Evolutionary conservation across 2,329 filamentous ascomycete genomes (phyloP).

Genomic region (Aspergillus nomiae): DNA sequence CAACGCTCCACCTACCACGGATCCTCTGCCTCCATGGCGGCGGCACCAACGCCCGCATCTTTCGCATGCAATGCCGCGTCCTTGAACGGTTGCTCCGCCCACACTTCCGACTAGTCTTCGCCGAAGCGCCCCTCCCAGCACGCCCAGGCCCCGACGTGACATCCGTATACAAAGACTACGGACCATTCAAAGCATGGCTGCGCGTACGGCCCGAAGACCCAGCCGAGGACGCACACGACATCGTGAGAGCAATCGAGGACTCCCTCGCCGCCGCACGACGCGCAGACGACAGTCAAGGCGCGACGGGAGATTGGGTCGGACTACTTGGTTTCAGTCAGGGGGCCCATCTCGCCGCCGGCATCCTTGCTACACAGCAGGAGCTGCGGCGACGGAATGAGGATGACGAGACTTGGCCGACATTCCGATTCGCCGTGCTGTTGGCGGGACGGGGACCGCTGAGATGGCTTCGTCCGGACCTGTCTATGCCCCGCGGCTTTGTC

Average conservation of each 20-base stretch:
- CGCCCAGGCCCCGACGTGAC: neutral
- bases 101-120: slow-evolving; percentile 8
- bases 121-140: neutral
- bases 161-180: neutral
- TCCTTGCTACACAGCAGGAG: neutral
- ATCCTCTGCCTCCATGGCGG: slow-evolving; percentile 1
- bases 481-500: neutral
- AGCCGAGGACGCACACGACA: neutral
- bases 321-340: neutral
- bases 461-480: neutral
- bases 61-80: slow-evolving; percentile 8
- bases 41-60: slow-evolving; percentile 6
- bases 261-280: neutral
- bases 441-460: neutral
- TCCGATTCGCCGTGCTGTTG: neutral
- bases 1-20: neutral
- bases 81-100: neutral
- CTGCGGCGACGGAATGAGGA: neutral
- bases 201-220: neutral
- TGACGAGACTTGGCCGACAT: neutral
- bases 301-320: neutral
- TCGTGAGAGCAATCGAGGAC: neutral
- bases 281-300: neutral
- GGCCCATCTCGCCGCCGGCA: neutral
- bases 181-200: neutral